These are phyloP conservation scores for Oidium heveae DNA, from an alignment of 2,329 filamentous ascomycete species.

Conservation along the genomic window DNA sequence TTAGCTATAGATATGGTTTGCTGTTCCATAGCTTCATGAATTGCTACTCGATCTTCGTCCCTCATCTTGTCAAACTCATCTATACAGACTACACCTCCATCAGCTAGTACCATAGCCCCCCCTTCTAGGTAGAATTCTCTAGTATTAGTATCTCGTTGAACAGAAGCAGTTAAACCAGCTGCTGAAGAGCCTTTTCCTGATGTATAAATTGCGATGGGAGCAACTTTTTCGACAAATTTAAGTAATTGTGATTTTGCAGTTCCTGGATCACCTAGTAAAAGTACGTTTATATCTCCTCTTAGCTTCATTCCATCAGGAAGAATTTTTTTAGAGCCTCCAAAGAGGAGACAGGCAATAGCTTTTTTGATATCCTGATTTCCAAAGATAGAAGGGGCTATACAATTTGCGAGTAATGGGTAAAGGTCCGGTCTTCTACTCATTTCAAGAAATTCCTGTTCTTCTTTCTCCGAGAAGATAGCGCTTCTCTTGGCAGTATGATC, in stretches of 20 bases:
- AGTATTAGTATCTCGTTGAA: slow-evolving; percentile 76
- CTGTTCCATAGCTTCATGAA: slow-evolving; percentile 99
- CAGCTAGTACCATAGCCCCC: slow-evolving; percentile 92
- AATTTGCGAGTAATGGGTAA: slow-evolving; percentile 74
- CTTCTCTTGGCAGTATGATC: slow-evolving; percentile 74
- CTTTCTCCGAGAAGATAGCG: slow-evolving; percentile 70
- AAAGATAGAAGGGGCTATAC: slow-evolving; percentile 93
- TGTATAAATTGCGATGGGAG: slow-evolving; percentile 93
- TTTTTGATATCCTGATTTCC: slow-evolving; percentile 95
- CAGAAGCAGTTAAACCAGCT: slow-evolving; percentile 88
- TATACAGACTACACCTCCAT: slow-evolving; percentile 92
- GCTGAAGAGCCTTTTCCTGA: slow-evolving; percentile 96
- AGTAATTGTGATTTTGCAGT: slow-evolving; percentile 93
- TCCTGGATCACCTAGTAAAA: slow-evolving; percentile 88
- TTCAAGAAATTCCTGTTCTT: slow-evolving; percentile 88
- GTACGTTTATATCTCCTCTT: slow-evolving; percentile 91
- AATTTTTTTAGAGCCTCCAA: slow-evolving; percentile 94
- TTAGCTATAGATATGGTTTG: slow-evolving; percentile 98
- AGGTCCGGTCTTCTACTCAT: slow-evolving; percentile 75
- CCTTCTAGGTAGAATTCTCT: slow-evolving; percentile 96
- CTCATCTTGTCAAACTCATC: slow-evolving; percentile 99
- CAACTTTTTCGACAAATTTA: slow-evolving; percentile 91
- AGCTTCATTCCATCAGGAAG: slow-evolving; percentile 93
- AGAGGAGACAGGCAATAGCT: slow-evolving; percentile 73
- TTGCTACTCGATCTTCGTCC: slow-evolving; percentile 89